Evolutionary conservation across 768 basidiomycete genomes (phyloP).

Genomic region (Lactarius sp.): DNA sequence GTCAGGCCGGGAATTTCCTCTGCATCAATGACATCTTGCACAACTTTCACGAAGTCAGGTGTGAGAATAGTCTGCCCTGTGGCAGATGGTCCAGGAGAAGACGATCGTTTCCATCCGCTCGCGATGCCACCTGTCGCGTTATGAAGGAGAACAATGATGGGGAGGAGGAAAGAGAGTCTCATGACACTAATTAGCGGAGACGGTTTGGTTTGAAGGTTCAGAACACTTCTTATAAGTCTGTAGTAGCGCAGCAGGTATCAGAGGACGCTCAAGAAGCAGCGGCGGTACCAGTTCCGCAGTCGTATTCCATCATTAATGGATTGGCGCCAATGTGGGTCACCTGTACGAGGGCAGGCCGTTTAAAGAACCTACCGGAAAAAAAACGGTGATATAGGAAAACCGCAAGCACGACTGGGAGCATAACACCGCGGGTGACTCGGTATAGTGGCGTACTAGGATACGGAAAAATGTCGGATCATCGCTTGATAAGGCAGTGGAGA

Average conservation of each 20-base stretch:
- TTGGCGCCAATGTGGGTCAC: background rate
- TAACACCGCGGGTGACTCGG: too few species aligned
- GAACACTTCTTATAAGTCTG: background rate
- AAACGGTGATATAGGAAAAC: too few species aligned
- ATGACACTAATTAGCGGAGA: background rate
- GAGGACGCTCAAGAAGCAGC: too few species aligned
- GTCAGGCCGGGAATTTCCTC: constrained; percentile 10
- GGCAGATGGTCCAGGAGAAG: background rate
- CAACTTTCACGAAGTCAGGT: background rate
- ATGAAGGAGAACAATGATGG: background rate
- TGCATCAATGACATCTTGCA: background rate
- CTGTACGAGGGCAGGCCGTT: background rate
- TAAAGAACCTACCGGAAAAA: too few species aligned
- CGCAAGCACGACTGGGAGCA: too few species aligned
- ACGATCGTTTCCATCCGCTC: background rate
- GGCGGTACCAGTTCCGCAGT: background rate
- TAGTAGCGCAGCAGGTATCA: background rate
- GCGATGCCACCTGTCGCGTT: background rate
- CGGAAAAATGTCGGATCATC: too few species aligned
- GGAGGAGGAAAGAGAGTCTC: background rate
- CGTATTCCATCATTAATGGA: background rate
- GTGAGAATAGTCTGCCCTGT: constrained; percentile 4
- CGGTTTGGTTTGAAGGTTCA: background rate
- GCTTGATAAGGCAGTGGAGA: too few species aligned
- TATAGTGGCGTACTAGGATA: too few species aligned